These are phyloP conservation scores for Thelonectria olida DNA, from an alignment of 2,329 filamentous ascomycete genomes.

Conservation along the genomic window DNA sequence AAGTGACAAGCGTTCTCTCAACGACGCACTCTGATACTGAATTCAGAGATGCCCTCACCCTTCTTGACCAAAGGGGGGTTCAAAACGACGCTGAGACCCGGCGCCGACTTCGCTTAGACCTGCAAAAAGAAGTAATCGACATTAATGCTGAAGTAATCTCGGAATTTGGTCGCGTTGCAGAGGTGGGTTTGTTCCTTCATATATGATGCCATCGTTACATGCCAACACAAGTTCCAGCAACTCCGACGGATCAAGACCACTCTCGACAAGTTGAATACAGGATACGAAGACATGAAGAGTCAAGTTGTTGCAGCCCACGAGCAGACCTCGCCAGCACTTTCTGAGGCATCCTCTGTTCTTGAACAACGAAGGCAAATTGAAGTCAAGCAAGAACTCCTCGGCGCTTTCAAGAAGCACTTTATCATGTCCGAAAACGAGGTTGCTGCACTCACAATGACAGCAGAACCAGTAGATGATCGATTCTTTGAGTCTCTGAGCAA, in stretches of 20 bases:
- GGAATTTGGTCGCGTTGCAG: constrained; percentile 89
- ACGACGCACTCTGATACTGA: constrained; percentile 93
- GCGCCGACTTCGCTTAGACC: constrained; percentile 79
- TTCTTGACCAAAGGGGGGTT: constrained; percentile 77
- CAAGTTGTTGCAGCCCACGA: constrained; percentile 80
- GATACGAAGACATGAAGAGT: constrained; percentile 81
- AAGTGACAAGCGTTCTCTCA: constrained; percentile 86
- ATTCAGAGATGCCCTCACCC: constrained; percentile 83
- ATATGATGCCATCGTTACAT: constrained; percentile 3
- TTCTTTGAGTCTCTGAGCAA: constrained; percentile 84
- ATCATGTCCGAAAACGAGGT: constrained; percentile 84
- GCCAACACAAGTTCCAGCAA: constrained; percentile 69
- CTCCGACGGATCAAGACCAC: constrained; percentile 83
- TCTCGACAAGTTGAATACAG: constrained; percentile 80
- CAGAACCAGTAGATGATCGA: constrained; percentile 82
- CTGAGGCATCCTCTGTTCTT: constrained; percentile 80
- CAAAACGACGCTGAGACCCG: constrained; percentile 81
- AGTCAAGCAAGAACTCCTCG: constrained; percentile 80
- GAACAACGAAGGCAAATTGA: constrained; percentile 78
- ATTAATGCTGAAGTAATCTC: constrained; percentile 89
- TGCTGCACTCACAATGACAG: constrained; percentile 76
- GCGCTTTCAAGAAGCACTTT: constrained; percentile 84
- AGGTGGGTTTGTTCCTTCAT: constrained; percentile 64
- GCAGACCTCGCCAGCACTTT: constrained; percentile 77
- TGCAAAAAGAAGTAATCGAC: constrained; percentile 92